Base-by-base conservation (phyloP, 768 basidiomycete species). In the Termitomyces sp. region DNA sequence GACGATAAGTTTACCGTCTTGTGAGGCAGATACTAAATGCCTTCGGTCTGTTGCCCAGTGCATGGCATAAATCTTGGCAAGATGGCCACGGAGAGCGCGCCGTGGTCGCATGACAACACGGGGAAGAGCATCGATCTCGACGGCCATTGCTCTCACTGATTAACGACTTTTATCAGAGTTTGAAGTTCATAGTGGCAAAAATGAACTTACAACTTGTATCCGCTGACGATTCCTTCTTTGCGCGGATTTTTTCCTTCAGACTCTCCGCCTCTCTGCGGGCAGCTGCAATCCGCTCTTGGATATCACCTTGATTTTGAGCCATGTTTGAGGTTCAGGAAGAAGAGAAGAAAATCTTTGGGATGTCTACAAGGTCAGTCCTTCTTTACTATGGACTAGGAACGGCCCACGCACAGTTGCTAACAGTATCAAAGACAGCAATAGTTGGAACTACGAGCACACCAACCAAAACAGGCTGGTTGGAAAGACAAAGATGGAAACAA, bases 1-100 rank as follows among this genome's bases (percentile, higher is more conserved):
- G 55, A 99, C 96, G 70, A 99, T 98, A 59, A 99, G 85, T 75
- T 99, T 99, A 55, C 96, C 96, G 70, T 99, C 96, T 72, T 99
- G 96, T 2, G 96, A 98, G n/a, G 96, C 96, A 16, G 97, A 98
- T 37, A 99, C 96, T 61, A 99, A 86, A 79, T 99, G 96, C 67
- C 97, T 83, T 69, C 94, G 86, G 79, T 99, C 96, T 54, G 91
- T 87, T 36, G 96, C 91, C 97, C 97, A 99, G 74, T 99, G 97
- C 92, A 99, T 97, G 50, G 96, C 96, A 73, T 99, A 99, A 70
- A 99, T 98, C 82, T 99, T 99, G 61, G 96, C 96, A 54, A 99
- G 86, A 76, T 99, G 96, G 30, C 96, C 96, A 69, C 95, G 89
- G 66, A 99, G 87, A 62, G 93, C 91, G 65, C 96, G 90, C 58